Percentiles rank a stretch among this genome's conserved stretches.
Evolutionary conservation across 1,284 basidiomycete species (phyloP).

Genomic region (Tilletia indica): DNA sequence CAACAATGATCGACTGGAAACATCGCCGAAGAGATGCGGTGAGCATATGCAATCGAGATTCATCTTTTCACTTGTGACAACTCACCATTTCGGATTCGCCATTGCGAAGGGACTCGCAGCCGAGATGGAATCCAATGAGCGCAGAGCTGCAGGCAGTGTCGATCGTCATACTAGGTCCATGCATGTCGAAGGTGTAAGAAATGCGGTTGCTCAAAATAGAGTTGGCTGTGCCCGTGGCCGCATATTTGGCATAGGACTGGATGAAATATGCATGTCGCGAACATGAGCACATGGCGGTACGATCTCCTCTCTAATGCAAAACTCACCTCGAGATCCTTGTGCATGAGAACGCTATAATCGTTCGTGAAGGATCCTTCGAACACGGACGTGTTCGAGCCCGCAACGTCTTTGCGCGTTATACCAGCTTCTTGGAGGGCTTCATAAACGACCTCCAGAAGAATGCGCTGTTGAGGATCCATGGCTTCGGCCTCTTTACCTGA

Average conservation of each 20-base stretch:
- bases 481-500: conserved; percentile 24
- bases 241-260: conserved; percentile 1
- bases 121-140: background rate
- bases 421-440: conserved; percentile 27
- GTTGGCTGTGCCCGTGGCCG: background rate
- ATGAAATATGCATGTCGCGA: background rate
- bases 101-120: background rate
- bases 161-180: conserved; percentile 33
- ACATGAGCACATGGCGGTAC: background rate
- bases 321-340: conserved; percentile 2
- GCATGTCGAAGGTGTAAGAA: conserved; percentile 23
- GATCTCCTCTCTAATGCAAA: no score
- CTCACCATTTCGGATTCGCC: background rate
- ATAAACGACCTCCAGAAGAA: conserved; percentile 29
- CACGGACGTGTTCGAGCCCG: background rate
- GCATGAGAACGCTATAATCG: background rate
- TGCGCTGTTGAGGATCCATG: conserved; percentile 37
- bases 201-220: background rate
- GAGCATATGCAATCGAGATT: background rate
- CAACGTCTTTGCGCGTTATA: background rate
- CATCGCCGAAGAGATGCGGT: background rate
- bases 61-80: background rate
- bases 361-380: background rate
- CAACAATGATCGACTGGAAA: background rate
- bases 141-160: conserved; percentile 39